Conservation (phyloP, 169 alveolate species). For the Cyclospora cayetanensis region DNA sequence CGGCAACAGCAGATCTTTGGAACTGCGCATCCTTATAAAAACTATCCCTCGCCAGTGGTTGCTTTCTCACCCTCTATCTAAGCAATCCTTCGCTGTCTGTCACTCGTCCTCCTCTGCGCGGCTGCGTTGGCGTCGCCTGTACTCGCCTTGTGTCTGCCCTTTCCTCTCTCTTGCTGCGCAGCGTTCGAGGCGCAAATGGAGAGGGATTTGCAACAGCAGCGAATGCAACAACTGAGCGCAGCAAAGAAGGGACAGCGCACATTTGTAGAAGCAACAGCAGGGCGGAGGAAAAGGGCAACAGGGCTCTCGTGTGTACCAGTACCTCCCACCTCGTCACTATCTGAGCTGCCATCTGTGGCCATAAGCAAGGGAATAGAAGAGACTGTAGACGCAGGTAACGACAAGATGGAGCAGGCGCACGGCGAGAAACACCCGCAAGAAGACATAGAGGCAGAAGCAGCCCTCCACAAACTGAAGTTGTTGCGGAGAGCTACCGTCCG, state of each 20-base stretch:
- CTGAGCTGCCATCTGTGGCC: too few species aligned
- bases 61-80: background rate
- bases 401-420: background rate
- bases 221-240: conserved; percentile 4
- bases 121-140: background rate
- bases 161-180: background rate
- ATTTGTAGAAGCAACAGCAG: background rate
- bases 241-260: background rate
- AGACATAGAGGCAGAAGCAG: background rate
- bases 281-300: background rate
- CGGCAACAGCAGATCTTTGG: too few species aligned
- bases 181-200: conserved; percentile 35
- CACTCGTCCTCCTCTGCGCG: background rate
- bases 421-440: background rate
- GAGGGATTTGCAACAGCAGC: background rate
- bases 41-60: too few species aligned
- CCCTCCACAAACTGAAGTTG: background rate
- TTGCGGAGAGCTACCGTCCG: conserved; percentile 5
- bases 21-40: too few species aligned
- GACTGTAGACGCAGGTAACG: background rate
- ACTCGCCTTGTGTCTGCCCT: background rate
- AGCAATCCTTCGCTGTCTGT: background rate
- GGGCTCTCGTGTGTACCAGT: background rate
- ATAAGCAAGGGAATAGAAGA: background rate
- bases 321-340: background rate